These are phyloP conservation scores for Anisogramma anomala DNA, from an alignment of 2,329 filamentous ascomycete species.

Conservation along the genomic window DNA sequence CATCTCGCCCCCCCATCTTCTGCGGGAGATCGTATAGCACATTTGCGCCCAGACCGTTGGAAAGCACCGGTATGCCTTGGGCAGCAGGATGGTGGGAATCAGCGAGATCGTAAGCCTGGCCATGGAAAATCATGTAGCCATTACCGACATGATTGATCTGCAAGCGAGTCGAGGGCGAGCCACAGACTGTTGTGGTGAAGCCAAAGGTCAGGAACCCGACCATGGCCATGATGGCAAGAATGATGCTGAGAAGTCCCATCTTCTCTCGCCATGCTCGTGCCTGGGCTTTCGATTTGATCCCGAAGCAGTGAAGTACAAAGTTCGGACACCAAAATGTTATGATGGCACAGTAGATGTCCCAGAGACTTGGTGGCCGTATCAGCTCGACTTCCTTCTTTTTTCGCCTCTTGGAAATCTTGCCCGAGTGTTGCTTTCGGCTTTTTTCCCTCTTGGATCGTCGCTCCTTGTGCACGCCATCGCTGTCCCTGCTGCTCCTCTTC, in stretches of 20 bases:
- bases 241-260: slow-evolving; percentile 92
- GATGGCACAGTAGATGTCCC: slow-evolving; percentile 91
- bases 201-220: slow-evolving; percentile 96
- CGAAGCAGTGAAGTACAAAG: slow-evolving; percentile 72
- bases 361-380: slow-evolving; percentile 70
- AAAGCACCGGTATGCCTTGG: slow-evolving; percentile 54
- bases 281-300: slow-evolving; percentile 74
- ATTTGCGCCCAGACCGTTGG: slow-evolving; percentile 49
- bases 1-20: slow-evolving; percentile 78
- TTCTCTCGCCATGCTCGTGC: slow-evolving; percentile 95
- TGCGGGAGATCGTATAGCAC: slow-evolving; percentile 77
- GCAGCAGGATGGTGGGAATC: slow-evolving; percentile 69
- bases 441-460: slow-evolving; percentile 23
- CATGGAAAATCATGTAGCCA: slow-evolving; percentile 95
- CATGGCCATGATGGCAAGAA: slow-evolving; percentile 72
- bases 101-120: slow-evolving; percentile 74
- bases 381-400: slow-evolving; percentile 45
- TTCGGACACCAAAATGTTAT: slow-evolving; percentile 92
- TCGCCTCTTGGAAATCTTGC: slow-evolving; percentile 51
- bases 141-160: slow-evolving; percentile 68
- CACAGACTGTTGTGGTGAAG: slow-evolving; percentile 83
- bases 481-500: slow-evolving; percentile 24
- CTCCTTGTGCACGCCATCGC: slow-evolving; percentile 28
- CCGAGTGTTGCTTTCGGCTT: slow-evolving; percentile 29
- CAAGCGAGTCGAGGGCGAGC: slow-evolving; percentile 57